Evolutionary conservation across 2,329 filamentous ascomycete genomes (phyloP).

Genomic region (Ophidiomyces ophidiicola): DNA sequence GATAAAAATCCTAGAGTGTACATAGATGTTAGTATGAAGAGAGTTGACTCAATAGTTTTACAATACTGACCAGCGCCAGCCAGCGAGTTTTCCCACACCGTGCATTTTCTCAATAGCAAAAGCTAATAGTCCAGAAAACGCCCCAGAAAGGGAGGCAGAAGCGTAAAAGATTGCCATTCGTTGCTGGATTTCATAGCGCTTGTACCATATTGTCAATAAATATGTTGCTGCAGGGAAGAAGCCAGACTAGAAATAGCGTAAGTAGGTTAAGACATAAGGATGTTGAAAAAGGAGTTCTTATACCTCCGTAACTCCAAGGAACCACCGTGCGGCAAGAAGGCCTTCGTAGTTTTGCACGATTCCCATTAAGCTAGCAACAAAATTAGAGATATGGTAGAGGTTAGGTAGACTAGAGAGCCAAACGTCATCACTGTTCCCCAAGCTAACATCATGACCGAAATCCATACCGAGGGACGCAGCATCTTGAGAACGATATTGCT

Average conservation of each 20-base stretch:
- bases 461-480: constrained; percentile 31
- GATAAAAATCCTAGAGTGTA: constrained; percentile 28
- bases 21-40: neutral
- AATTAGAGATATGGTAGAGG: neutral
- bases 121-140: constrained; percentile 40
- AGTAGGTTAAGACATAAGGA: neutral
- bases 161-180: constrained; percentile 24
- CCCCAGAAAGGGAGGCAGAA: constrained; percentile 26
- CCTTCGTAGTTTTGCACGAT: constrained; percentile 40
- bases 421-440: constrained; percentile 23
- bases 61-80: constrained; percentile 34
- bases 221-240: constrained; percentile 34
- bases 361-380: constrained; percentile 34
- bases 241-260: constrained; percentile 38
- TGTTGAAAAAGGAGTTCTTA: constrained; percentile 22
- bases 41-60: neutral
- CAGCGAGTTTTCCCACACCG: constrained; percentile 30
- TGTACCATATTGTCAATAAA: constrained; percentile 21
- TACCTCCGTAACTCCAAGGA: constrained; percentile 39
- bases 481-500: constrained; percentile 33
- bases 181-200: constrained; percentile 21
- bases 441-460: constrained; percentile 38
- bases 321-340: constrained; percentile 39
- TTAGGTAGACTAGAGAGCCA: neutral
- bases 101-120: constrained; percentile 38